Evolutionary conservation across 352 stramenopile genomes (phyloP).

Genomic region (Globisporangium mamillatum): DNA sequence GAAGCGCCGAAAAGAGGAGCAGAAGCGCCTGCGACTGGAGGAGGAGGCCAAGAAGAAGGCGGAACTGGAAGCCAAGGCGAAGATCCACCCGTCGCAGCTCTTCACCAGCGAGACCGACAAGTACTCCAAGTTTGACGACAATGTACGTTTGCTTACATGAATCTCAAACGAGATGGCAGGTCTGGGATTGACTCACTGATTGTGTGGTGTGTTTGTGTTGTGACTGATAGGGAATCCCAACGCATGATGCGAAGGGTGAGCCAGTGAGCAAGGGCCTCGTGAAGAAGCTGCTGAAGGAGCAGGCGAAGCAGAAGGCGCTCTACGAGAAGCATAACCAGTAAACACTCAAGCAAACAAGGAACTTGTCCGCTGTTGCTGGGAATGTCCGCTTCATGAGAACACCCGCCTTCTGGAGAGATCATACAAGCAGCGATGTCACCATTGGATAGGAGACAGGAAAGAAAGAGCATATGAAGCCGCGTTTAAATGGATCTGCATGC

Average conservation of each 20-base stretch:
- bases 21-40: conserved; percentile 67
- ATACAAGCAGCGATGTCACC: neutral
- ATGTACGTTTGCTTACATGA: conserved; percentile 29
- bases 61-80: conserved; percentile 83
- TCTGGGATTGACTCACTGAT: neutral
- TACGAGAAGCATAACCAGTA: conserved; percentile 74
- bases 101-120: conserved; percentile 88
- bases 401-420: neutral
- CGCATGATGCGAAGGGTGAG: conserved; percentile 90
- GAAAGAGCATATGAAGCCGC: neutral
- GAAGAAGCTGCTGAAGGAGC: conserved; percentile 98
- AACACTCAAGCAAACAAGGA: neutral
- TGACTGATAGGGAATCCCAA: conserved; percentile 88
- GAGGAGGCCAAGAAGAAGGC: conserved; percentile 76
- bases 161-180: neutral
- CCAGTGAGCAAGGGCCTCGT: conserved; percentile 93
- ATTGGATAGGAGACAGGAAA: neutral
- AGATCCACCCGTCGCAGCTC: conserved; percentile 91
- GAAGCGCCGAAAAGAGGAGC: conserved; percentile 78
- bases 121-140: conserved; percentile 91
- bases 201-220: neutral
- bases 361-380: neutral
- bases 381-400: neutral
- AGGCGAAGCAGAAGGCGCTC: conserved; percentile 93
- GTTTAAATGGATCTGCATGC: neutral